Conservation (phyloP, 495 filamentous ascomycete species). For the Aspergillus hancockii region DNA sequence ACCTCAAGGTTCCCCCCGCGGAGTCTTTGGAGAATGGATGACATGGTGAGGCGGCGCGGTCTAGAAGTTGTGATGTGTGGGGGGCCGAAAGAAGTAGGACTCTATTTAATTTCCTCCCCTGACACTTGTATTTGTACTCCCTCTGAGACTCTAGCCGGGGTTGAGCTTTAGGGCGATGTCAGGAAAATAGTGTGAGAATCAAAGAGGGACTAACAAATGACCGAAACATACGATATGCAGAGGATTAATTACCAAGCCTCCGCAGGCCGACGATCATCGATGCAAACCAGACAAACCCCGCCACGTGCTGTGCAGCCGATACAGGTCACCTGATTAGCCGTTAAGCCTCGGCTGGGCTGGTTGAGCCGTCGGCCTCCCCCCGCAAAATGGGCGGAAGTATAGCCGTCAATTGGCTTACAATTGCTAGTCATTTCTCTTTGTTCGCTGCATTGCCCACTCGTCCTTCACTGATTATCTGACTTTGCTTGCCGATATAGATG, state of each 20-base stretch:
- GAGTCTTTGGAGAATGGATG: constrained; percentile 44
- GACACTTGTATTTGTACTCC: constrained; percentile 2
- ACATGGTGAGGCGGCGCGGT: constrained; percentile 29
- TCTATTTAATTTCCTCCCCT: neutral
- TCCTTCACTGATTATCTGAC: neutral
- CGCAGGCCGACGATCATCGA: constrained; percentile 7
- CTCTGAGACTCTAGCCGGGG: neutral
- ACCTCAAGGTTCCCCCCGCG: constrained; percentile 91
- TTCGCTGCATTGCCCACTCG: neutral
- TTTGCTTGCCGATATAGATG: neutral
- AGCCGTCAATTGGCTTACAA: neutral
- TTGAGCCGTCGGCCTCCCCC: constrained; percentile 33
- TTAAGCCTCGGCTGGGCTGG: constrained; percentile 33
- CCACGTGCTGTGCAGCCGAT: constrained; percentile 17
- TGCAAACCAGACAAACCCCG: constrained; percentile 25
- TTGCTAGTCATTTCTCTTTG: constrained; percentile 13
- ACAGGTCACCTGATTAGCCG: constrained; percentile 12
- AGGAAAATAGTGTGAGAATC: neutral
- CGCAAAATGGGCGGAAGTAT: constrained; percentile 23
- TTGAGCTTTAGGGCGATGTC: neutral
- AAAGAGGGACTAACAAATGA: neutral
- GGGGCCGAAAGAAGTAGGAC: neutral
- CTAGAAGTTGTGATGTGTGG: neutral
- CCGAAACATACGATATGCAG: constrained; percentile 4
- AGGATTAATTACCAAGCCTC: constrained; percentile 20